These are phyloP conservation scores for Talaromyces verruculosus DNA, from an alignment of 2,329 filamentous ascomycete genomes.

Conservation along the genomic window DNA sequence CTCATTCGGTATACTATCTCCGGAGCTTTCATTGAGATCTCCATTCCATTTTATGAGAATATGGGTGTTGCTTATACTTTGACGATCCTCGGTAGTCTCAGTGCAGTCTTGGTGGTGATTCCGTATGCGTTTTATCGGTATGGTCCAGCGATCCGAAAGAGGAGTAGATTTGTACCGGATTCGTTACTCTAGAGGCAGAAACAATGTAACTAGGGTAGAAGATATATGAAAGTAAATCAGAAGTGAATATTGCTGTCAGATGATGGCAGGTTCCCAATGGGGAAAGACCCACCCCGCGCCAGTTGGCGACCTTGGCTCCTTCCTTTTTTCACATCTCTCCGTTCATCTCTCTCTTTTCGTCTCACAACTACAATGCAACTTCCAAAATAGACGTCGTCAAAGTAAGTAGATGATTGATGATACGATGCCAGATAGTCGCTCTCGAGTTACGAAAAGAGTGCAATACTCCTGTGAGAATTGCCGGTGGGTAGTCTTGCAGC, in stretches of 20 bases:
- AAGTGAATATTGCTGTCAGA: background rate
- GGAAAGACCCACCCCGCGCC: background rate
- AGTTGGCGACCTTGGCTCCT: background rate
- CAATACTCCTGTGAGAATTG: conserved; percentile 24
- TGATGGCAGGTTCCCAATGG: background rate
- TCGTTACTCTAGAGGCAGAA: background rate
- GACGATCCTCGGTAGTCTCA: conserved; percentile 47
- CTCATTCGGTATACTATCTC: conserved; percentile 42
- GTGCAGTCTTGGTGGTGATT: conserved; percentile 43
- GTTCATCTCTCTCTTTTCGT: background rate
- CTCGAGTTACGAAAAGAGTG: conserved; percentile 15
- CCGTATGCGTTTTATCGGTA: conserved; percentile 50
- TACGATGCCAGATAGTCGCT: conserved; percentile 13
- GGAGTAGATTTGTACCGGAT: conserved; percentile 23
- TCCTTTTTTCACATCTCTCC: background rate
- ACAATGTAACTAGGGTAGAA: background rate
- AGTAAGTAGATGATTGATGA: background rate
- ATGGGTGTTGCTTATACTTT: conserved; percentile 43
- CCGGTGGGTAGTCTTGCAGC: conserved; percentile 22
- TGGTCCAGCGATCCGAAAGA: conserved; percentile 35
- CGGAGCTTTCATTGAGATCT: conserved; percentile 37
- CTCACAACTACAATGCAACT: background rate
- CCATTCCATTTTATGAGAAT: conserved; percentile 40
- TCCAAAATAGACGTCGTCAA: too few relatives aligned
- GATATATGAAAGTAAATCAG: background rate